A percentile compares a stretch with the other conserved stretches of the same genome.
phyloP scores from a whole-genome alignment of 805 yeast genomes.

The Millerozyma acaciae region DNA sequence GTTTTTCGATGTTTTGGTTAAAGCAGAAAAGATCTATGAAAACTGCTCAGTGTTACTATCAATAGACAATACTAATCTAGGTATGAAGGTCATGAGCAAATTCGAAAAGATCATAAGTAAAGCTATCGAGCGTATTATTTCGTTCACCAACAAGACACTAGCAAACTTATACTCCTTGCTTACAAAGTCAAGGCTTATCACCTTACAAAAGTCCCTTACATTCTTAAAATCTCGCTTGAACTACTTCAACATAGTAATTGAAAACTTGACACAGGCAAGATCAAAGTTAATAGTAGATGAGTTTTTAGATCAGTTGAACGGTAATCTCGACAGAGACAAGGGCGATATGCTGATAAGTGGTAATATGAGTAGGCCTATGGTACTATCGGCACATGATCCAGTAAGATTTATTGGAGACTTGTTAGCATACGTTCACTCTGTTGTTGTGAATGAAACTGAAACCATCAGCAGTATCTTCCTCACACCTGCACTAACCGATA shows the following conservation, averaged over 20 bases:
- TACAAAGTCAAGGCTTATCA: slow-evolving; percentile 19
- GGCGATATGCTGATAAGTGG: slow-evolving; percentile 4
- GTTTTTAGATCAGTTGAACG: slow-evolving; percentile 55
- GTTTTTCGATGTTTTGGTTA: slow-evolving; percentile 57
- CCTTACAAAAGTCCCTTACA: slow-evolving; percentile 29
- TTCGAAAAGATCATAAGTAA: slow-evolving; percentile 48
- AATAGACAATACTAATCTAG: slow-evolving; percentile 62
- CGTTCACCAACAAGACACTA: slow-evolving; percentile 31
- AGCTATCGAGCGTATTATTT: slow-evolving; percentile 26
- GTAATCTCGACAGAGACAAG: slow-evolving; percentile 15
- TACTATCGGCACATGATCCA: slow-evolving; percentile 73
- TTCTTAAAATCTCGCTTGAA: slow-evolving; percentile 38
- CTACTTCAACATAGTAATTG: slow-evolving; percentile 56
- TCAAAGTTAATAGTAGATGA: slow-evolving; percentile 63
- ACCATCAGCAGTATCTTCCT: slow-evolving; percentile 58
- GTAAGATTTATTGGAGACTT: slow-evolving; percentile 80
- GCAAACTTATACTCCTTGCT: slow-evolving; percentile 27
- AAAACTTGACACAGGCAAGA: slow-evolving; percentile 64
- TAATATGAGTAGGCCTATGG: slow-evolving; percentile 44
- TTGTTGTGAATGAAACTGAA: slow-evolving; percentile 85
- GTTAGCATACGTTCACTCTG: slow-evolving; percentile 80
- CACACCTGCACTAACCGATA: slow-evolving; percentile 13
- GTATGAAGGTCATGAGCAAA: slow-evolving; percentile 59
- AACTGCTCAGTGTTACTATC: slow-evolving; percentile 70
- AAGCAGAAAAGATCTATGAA: slow-evolving; percentile 60